Conservation (phyloP, 1,139 yeast genomes). For the Debaryomyces coudertii region DNA sequence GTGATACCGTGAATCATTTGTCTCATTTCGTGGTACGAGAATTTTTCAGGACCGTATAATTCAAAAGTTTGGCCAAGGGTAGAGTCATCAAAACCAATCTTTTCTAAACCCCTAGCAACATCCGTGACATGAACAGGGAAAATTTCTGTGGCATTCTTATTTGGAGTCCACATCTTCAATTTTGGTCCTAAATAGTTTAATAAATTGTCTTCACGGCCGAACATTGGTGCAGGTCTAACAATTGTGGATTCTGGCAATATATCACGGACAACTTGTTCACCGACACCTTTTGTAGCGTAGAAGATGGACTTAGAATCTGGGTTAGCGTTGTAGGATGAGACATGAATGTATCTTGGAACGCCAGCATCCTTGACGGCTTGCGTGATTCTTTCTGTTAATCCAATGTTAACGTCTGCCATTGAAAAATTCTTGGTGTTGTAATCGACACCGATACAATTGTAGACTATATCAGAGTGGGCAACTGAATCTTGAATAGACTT, state of each 20-base stretch:
- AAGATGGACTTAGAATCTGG: constrained; percentile 68
- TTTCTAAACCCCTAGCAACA: constrained; percentile 79
- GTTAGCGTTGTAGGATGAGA: constrained; percentile 79
- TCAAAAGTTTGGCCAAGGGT: constrained; percentile 79
- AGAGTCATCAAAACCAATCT: constrained; percentile 79
- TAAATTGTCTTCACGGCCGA: constrained; percentile 74
- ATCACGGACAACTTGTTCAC: constrained; percentile 71
- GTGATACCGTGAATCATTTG: constrained; percentile 70
- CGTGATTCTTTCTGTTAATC: constrained; percentile 76
- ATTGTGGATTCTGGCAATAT: constrained; percentile 77
- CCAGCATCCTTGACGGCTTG: constrained; percentile 72
- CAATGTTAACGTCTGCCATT: constrained; percentile 84
- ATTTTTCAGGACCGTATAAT: constrained; percentile 71
- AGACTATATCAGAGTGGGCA: constrained; percentile 81
- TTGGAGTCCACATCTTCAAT: constrained; percentile 63
- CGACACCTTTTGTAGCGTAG: constrained; percentile 80
- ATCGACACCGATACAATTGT: constrained; percentile 79
- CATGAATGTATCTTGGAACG: constrained; percentile 77
- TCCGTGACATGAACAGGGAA: constrained; percentile 79
- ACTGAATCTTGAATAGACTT: constrained; percentile 78
- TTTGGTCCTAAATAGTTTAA: constrained; percentile 64
- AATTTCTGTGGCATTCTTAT: constrained; percentile 63
- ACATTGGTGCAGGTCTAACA: constrained; percentile 85
- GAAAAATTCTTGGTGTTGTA: constrained; percentile 77
- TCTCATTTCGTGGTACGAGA: constrained; percentile 66